Conservation (phyloP, 75 land plant genomes). For the Larix kaempferi region DNA sequence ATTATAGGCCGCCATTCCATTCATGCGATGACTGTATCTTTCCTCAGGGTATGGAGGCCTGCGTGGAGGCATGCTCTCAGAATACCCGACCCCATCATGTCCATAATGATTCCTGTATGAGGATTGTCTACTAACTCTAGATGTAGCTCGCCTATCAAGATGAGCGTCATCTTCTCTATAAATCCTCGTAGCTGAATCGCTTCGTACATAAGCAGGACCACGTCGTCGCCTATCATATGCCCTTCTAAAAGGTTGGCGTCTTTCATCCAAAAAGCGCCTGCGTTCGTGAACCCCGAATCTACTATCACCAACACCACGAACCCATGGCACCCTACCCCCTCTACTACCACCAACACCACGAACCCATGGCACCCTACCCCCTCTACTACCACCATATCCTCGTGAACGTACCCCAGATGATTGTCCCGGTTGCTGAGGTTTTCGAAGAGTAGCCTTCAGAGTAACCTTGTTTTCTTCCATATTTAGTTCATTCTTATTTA, state of each 20-base stretch:
- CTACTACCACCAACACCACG: neutral
- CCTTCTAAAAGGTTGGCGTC: neutral
- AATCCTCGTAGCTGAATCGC: neutral
- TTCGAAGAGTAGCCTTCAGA: neutral
- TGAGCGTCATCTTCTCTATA: neutral
- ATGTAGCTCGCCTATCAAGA: neutral
- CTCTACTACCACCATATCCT: constrained; percentile 13
- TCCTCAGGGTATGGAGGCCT: neutral
- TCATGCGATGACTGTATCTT: neutral
- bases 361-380: constrained; percentile 4
- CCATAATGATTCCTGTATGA: neutral
- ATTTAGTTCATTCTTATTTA: constrained; percentile 31
- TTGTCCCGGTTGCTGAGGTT: neutral
- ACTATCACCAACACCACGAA: neutral
- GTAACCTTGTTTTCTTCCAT: constrained; percentile 48
- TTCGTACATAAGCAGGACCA: neutral
- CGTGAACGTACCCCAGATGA: constrained; percentile 18
- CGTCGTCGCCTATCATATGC: constrained; percentile 1
- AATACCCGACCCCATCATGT: neutral
- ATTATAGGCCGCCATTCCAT: neutral
- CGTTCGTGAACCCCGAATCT: neutral
- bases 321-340: constrained; percentile 4
- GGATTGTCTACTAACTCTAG: neutral
- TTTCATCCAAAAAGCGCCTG: too few species aligned
- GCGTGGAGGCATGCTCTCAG: neutral